A percentile compares a stretch with the other conserved stretches of the same genome.
phyloP scores from a whole-genome alignment of 768 basidiomycete genomes.

The Pleurotus giganteus region DNA sequence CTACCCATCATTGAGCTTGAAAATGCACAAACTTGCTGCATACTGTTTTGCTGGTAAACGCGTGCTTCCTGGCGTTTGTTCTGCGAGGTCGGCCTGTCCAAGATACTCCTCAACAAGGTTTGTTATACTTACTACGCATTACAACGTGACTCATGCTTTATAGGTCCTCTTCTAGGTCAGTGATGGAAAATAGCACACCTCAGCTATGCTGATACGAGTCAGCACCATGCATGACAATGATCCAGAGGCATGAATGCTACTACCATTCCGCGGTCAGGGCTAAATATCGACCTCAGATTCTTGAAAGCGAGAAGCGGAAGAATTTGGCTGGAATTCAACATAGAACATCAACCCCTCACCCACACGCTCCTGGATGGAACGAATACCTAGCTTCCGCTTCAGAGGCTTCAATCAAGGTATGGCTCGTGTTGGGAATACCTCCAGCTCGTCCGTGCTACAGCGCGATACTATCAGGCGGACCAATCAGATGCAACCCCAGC shows the following conservation, averaged over 20 bases:
- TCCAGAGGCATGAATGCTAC: constrained; percentile 37
- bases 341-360: constrained; percentile 45
- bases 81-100: not conserved
- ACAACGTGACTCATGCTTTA: not conserved
- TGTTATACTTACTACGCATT: not conserved
- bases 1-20: not conserved
- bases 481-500: constrained; percentile 3
- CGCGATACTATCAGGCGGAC: too few relatives aligned
- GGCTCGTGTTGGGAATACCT: too few relatives aligned
- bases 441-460: too few relatives aligned
- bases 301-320: constrained; percentile 53
- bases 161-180: constrained; percentile 26
- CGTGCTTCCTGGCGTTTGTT: not conserved
- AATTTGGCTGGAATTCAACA: constrained; percentile 44
- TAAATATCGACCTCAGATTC: constrained; percentile 27
- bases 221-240: constrained; percentile 63
- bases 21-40: not conserved
- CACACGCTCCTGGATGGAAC: constrained; percentile 70
- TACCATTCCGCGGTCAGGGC: not conserved
- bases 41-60: not conserved
- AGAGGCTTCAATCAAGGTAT: constrained; percentile 65
- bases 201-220: not conserved
- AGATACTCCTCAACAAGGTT: not conserved
- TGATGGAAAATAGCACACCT: constrained; percentile 5
- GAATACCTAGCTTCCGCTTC: constrained; percentile 61